Conservation (phyloP, 208 protist species). For the Strigomonas galati region DNA sequence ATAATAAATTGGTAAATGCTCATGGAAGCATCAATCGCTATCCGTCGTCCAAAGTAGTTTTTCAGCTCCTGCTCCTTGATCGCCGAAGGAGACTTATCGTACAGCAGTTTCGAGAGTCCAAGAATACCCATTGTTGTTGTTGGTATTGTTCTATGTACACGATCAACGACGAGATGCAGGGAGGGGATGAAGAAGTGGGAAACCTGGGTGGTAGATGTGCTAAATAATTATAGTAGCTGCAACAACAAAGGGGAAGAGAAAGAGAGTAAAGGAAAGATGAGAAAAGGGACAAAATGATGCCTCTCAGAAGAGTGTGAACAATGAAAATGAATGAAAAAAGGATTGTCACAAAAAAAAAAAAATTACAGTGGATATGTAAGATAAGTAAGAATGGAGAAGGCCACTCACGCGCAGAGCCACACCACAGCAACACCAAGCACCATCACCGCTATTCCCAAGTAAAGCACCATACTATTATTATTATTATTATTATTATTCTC, state of each 20-base stretch:
- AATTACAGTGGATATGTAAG: conserved; percentile 4
- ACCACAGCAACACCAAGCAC: too few relatives aligned
- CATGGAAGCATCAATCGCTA: conserved; percentile 99
- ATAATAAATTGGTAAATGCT: conserved; percentile 99
- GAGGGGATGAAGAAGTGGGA: not conserved
- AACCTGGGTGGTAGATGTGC: too few relatives aligned
- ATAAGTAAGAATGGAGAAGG: too few relatives aligned
- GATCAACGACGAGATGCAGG: not conserved
- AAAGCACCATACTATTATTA: too few relatives aligned
- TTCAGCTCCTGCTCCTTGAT: conserved; percentile 95
- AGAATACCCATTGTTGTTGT: conserved; percentile 95
- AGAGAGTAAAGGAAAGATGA: conserved; percentile 13
- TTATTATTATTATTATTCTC: too few relatives aligned
- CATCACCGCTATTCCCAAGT: too few relatives aligned
- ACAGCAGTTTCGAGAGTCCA: conserved; percentile 95
- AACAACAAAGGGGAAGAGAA: conserved; percentile 8
- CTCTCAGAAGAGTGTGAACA: conserved; percentile 7
- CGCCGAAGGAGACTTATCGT: conserved; percentile 88
- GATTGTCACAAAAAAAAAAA: conserved; percentile 11
- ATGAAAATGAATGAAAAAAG: conserved; percentile 9
- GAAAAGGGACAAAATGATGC: conserved; percentile 1
- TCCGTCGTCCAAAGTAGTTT: conserved; percentile 95
- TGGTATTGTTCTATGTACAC: not conserved
- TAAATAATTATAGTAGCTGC: not conserved
- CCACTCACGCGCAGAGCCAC: too few relatives aligned